Evolutionary conservation across 441 rosid genomes (phyloP).

Genomic region (Pelargonium australe): DNA sequence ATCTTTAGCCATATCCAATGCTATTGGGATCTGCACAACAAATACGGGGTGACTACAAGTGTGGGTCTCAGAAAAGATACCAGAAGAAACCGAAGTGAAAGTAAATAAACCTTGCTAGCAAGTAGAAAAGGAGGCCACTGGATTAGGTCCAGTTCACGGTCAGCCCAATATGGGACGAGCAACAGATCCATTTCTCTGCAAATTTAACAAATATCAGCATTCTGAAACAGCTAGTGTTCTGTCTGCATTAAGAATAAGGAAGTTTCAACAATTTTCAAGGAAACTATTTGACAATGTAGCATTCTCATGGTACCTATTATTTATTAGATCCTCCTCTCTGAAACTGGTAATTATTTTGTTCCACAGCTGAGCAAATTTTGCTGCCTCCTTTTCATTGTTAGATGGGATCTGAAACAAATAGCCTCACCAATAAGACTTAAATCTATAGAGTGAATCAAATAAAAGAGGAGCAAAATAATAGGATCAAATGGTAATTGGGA

Average conservation of each 20-base stretch:
- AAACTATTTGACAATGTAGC: background rate
- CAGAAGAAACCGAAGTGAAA: slow-evolving; percentile 3
- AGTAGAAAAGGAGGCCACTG: slow-evolving; percentile 99
- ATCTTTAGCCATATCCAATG: slow-evolving; percentile 99
- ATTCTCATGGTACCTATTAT: slow-evolving; percentile 40
- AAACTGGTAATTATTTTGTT: slow-evolving; percentile 92
- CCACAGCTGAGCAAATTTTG: slow-evolving; percentile 98
- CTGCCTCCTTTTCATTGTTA: slow-evolving; percentile 62
- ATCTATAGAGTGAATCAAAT: background rate
- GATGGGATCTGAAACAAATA: slow-evolving; percentile 42
- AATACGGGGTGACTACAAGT: background rate
- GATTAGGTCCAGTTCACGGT: slow-evolving; percentile 74
- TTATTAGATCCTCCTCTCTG: slow-evolving; percentile 95
- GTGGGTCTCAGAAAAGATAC: background rate
- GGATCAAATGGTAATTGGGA: background rate
- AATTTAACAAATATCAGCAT: slow-evolving; percentile 19
- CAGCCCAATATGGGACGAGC: slow-evolving; percentile 99
- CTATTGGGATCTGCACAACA: slow-evolving; percentile 77
- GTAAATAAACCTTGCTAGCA: slow-evolving; percentile 84
- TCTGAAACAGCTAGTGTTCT: slow-evolving; percentile 1
- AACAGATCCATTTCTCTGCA: slow-evolving; percentile 92
- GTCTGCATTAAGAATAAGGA: slow-evolving; percentile 3
- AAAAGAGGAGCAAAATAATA: background rate
- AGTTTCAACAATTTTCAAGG: slow-evolving; percentile 2
- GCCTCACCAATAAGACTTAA: slow-evolving; percentile 8